Conservation (phyloP, 2,329 filamentous ascomycete genomes). For the Penicillium sp. region DNA sequence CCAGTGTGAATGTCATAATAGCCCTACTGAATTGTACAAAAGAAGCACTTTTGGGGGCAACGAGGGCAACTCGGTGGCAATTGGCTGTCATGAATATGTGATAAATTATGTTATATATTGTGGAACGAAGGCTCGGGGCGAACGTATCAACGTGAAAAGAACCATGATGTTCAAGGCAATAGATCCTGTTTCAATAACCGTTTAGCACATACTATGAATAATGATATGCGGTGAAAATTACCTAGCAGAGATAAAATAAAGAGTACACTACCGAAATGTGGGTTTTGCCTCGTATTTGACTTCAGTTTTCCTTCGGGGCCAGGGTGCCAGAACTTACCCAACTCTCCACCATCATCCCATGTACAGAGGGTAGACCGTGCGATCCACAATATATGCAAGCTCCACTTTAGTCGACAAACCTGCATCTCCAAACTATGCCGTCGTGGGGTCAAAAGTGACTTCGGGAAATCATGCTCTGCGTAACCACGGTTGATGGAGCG, state of each 20-base stretch:
- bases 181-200: neutral
- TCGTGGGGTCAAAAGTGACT: too few relatives aligned
- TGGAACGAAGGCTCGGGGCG: neutral
- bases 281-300: slow-evolving; percentile 4
- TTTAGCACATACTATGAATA: neutral
- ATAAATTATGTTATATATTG: neutral
- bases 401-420: too few relatives aligned
- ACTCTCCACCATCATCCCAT: too few relatives aligned
- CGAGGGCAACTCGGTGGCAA: neutral
- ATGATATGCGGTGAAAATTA: neutral
- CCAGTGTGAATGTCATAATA: neutral
- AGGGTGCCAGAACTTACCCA: too few relatives aligned
- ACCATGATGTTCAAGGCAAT: neutral
- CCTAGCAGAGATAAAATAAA: neutral
- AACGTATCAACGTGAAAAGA: neutral
- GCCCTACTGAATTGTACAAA: neutral
- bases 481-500: slow-evolving; percentile 1
- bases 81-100: neutral
- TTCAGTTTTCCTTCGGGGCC: too few relatives aligned
- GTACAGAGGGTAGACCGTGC: too few relatives aligned
- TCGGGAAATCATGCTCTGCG: neutral
- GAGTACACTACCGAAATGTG: neutral
- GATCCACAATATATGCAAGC: too few relatives aligned
- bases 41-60: neutral
- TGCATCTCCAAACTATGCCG: too few relatives aligned